Base-by-base conservation (phyloP, 78 protist genomes). In the Trichosphaerium sp. region DNA sequence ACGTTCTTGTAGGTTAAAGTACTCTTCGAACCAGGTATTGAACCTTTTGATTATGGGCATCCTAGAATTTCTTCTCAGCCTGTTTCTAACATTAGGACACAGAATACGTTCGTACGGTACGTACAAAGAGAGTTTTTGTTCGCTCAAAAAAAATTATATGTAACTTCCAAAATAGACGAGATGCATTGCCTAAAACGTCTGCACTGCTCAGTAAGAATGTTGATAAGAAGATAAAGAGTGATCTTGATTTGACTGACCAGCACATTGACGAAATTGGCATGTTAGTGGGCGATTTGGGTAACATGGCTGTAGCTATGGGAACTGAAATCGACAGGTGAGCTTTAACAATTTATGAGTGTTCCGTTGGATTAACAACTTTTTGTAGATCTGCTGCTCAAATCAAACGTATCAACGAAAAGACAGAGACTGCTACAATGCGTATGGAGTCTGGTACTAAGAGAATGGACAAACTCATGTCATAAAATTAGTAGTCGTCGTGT, bases 281-380 rank as follows among this genome's bases (percentile, higher is more conserved):
- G 26, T 41, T 69, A 0, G 35, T 78, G 10, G 84, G 74, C 55
- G 84, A 78, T 51, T 65, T 78, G 48, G 44, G 40, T 40, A 51
- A 56, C 37, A 78, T 78, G 41, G 84, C 84, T n/a, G 61, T 21
- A 40, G 65, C 84, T 11, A 78, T 78, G 52, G 77, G 77, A 42
- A 42, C 60, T 31, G 84, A 78, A 49, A 65, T 71, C 31, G 84
- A 69, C 29, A 42, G 84, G n/a, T n/a, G n/a, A n/a, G n/a, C n/a
- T n/a, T n/a, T n/a, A n/a, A n/a, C n/a, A n/a, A n/a, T n/a, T n/a
- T n/a, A n/a, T n/a, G n/a, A n/a, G n/a, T n/a, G n/a, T n/a, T n/a
- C n/a, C n/a, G n/a, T n/a, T n/a, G n/a, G n/a, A n/a, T n/a, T n/a
- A n/a, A n/a, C n/a, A n/a, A n/a, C n/a, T n/a, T n/a, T n/a, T n/a